These are phyloP conservation scores for Pythium volutum DNA, from an alignment of 352 stramenopile genomes.

Conservation along the genomic window DNA sequence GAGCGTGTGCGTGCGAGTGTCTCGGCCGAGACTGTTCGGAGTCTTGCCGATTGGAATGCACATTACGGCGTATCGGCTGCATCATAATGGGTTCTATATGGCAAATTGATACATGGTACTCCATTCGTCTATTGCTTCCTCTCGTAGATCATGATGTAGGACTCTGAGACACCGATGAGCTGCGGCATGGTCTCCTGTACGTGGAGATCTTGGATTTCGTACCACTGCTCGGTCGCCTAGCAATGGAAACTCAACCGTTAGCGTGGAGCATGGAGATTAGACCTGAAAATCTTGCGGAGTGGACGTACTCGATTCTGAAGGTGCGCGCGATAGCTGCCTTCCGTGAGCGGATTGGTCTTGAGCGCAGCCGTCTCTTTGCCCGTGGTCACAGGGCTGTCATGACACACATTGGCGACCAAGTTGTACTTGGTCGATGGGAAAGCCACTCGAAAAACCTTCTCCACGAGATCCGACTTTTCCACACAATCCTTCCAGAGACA, in stretches of 20 bases:
- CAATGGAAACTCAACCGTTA: background rate
- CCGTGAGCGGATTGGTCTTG: conserved; percentile 92
- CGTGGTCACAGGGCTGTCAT: conserved; percentile 93
- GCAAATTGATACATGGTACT: background rate
- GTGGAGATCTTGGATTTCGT: conserved; percentile 98
- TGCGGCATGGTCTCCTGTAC: conserved; percentile 98
- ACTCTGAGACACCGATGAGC: conserved; percentile 96
- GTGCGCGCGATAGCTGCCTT: conserved; percentile 96
- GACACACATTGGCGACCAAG: conserved; percentile 97
- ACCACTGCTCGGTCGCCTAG: conserved; percentile 95
- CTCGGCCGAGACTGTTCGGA: conserved; percentile 48
- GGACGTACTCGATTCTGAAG: conserved; percentile 89
- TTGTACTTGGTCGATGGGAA: conserved; percentile 93
- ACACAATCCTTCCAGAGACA: conserved; percentile 64
- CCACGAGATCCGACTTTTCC: conserved; percentile 75
- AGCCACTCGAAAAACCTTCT: conserved; percentile 50
- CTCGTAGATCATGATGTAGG: conserved; percentile 91
- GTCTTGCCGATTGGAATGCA: conserved; percentile 63
- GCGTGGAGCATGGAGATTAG: conserved; percentile 9
- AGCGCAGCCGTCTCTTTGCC: conserved; percentile 79
- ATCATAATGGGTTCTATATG: conserved; percentile 14
- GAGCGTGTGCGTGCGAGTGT: conserved; percentile 70
- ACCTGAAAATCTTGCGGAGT: background rate
- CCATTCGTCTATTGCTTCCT: conserved; percentile 51
- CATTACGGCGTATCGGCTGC: conserved; percentile 62